Conservation (phyloP, 768 basidiomycete genomes). For the Suillus variegatus region DNA sequence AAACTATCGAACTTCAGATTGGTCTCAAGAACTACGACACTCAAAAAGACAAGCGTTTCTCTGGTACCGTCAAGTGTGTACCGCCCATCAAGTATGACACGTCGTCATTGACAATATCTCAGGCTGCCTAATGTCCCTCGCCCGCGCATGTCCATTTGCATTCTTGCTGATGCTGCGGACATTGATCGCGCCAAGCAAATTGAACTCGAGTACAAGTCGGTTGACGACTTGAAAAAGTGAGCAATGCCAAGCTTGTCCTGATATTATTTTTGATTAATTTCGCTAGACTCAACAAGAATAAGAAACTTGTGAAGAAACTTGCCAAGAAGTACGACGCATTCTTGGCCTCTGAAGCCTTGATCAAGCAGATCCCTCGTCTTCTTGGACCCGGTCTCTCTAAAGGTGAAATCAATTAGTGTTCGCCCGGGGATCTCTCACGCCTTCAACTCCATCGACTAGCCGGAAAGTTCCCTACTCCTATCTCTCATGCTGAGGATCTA, state of each 20-base stretch:
- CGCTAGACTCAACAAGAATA: constrained; percentile 98
- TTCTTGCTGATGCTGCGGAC: constrained; percentile 98
- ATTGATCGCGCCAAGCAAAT: constrained; percentile 99
- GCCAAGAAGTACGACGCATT: constrained; percentile 99
- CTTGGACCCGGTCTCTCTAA: constrained; percentile 99
- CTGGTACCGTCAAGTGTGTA: constrained; percentile 91
- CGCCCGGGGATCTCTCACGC: neutral
- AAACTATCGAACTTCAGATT: constrained; percentile 96
- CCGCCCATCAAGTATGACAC: neutral
- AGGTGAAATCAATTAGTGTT: constrained; percentile 47
- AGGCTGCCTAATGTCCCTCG: constrained; percentile 97
- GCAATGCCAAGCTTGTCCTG: constrained; percentile 18
- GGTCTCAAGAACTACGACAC: constrained; percentile 99
- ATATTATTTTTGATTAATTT: constrained; percentile 2
- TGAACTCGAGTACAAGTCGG: constrained; percentile 98
- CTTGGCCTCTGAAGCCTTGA: constrained; percentile 94
- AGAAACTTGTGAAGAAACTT: constrained; percentile 99
- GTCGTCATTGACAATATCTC: constrained; percentile 14
- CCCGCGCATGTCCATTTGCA: constrained; percentile 99
- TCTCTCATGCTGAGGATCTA: constrained; percentile 91
- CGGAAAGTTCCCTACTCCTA: constrained; percentile 98
- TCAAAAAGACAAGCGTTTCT: constrained; percentile 99
- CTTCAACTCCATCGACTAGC: constrained; percentile 41
- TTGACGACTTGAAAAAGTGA: constrained; percentile 98
- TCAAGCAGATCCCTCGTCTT: constrained; percentile 99